These are phyloP conservation scores for Penicillium subrubescens DNA, from an alignment of 495 filamentous ascomycete genomes.

Conservation along the genomic window DNA sequence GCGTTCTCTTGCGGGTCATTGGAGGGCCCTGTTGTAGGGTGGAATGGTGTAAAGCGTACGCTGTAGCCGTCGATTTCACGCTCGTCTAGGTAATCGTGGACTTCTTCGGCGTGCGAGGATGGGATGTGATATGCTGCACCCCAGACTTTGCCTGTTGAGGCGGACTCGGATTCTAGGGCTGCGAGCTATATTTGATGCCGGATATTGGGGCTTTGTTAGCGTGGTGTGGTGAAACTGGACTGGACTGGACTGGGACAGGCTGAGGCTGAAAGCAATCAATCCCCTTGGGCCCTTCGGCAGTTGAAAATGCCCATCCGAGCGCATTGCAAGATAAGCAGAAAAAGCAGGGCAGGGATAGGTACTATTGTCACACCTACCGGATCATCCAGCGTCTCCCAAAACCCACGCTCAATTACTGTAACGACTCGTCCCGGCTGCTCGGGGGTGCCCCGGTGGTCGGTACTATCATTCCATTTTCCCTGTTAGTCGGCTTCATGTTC, in stretches of 20 bases:
- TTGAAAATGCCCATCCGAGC: background rate
- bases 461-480: slow-evolving; percentile 39
- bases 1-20: background rate
- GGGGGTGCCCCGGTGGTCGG: slow-evolving; percentile 94
- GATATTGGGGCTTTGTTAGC: background rate
- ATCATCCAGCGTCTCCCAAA: slow-evolving; percentile 81
- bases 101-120: slow-evolving; percentile 70
- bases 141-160: slow-evolving; percentile 70
- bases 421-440: slow-evolving; percentile 86
- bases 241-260: background rate
- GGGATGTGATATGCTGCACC: slow-evolving; percentile 92
- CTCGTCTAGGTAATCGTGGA: slow-evolving; percentile 89
- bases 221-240: background rate
- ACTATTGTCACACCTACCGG: slow-evolving; percentile 28
- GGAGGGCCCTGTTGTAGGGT: slow-evolving; percentile 48
- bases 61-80: slow-evolving; percentile 97
- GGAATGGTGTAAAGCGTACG: slow-evolving; percentile 84
- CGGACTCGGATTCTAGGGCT: slow-evolving; percentile 34
- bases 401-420: slow-evolving; percentile 79
- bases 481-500: background rate
- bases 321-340: background rate
- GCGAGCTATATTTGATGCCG: slow-evolving; percentile 28
- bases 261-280: background rate
- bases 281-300: background rate
- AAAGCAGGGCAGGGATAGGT: background rate